These are phyloP conservation scores for Perkinsus olseni DNA, from an alignment of 169 alveolate genomes.

Conservation along the genomic window DNA sequence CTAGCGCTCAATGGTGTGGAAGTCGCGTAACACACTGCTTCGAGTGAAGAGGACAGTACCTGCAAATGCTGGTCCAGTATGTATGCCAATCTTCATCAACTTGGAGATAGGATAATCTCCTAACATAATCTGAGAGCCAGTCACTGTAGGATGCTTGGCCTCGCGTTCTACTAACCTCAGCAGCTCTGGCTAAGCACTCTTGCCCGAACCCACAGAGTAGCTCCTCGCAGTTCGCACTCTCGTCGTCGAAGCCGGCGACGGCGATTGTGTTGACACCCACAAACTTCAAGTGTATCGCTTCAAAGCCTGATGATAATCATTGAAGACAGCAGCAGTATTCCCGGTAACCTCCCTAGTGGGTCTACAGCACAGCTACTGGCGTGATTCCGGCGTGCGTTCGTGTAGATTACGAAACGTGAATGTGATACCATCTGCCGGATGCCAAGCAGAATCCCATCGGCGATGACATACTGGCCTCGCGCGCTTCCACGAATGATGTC, in stretches of 20 bases:
- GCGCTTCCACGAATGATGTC: neutral
- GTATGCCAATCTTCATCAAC: neutral
- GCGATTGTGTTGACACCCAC: neutral
- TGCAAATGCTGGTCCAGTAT: neutral
- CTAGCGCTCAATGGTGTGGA: too few species aligned
- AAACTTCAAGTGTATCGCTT: neutral
- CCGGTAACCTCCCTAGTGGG: too few species aligned
- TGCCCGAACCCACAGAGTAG: neutral
- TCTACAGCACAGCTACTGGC: too few species aligned
- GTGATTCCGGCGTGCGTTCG: too few species aligned
- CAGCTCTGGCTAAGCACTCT: neutral
- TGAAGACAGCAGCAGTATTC: too few species aligned
- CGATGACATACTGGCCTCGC: neutral
- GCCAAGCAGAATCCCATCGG: neutral
- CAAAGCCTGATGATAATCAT: neutral
- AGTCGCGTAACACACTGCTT: too few species aligned
- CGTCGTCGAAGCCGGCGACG: neutral
- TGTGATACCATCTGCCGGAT: neutral
- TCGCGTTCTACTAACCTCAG: neutral
- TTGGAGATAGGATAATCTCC: neutral
- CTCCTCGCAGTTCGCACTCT: neutral
- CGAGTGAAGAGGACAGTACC: neutral
- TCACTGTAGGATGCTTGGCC: neutral
- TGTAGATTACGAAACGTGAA: too few species aligned
- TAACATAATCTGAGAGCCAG: neutral